Evolutionary conservation across 2,329 filamentous ascomycete species (phyloP).

Genomic region (Bipolaris sorokiniana): DNA sequence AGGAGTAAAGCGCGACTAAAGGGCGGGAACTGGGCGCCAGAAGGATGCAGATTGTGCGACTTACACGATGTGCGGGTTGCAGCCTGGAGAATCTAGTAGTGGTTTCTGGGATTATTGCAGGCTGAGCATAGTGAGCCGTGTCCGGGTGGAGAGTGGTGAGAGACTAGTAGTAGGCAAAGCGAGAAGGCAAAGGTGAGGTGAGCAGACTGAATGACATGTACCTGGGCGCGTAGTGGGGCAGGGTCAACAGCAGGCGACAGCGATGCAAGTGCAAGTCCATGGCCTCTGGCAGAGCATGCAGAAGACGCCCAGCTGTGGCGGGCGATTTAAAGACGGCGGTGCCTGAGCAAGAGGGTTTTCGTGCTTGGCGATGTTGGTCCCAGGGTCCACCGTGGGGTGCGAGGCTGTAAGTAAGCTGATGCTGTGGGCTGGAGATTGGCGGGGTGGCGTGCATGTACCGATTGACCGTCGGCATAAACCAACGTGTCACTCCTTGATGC

Average conservation of each 20-base stretch:
- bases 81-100: not conserved
- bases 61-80: constrained; percentile 2
- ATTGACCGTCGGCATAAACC: constrained; percentile 28
- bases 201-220: constrained; percentile 13
- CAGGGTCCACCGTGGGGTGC: constrained; percentile 5
- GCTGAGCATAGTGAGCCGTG: constrained; percentile 2
- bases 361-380: constrained; percentile 12
- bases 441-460: constrained; percentile 31
- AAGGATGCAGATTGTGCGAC: not conserved
- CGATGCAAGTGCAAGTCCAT: constrained; percentile 20
- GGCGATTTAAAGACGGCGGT: constrained; percentile 2
- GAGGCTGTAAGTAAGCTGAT: constrained; percentile 14
- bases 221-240: constrained; percentile 22
- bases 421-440: constrained; percentile 7
- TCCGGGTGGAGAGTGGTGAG: not conserved
- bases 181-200: not conserved
- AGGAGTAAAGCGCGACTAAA: constrained; percentile 10
- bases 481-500: constrained; percentile 31
- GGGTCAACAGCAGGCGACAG: constrained; percentile 7
- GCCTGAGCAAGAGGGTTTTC: constrained; percentile 4
- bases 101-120: not conserved
- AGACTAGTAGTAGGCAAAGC: not conserved
- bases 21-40: constrained; percentile 3
- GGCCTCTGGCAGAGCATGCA: constrained; percentile 4
- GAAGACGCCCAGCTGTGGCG: not conserved